A percentile compares a stretch with the other conserved stretches of the same genome.
phyloP scores from a whole-genome alignment of 129 eudicot genomes.

The Lonicera japonica region DNA sequence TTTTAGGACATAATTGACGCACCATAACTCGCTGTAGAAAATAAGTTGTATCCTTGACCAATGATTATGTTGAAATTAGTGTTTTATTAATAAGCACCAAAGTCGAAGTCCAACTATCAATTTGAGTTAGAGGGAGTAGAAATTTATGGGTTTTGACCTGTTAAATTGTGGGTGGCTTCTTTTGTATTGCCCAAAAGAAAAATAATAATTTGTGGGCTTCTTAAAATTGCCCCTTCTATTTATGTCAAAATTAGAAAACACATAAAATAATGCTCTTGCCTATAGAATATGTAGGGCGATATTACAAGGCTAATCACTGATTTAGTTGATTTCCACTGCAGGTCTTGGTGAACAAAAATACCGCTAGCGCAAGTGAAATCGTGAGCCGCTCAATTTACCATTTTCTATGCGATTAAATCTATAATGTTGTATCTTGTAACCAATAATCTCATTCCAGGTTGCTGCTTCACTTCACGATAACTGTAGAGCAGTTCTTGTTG shows the following conservation, averaged over 20 bases:
- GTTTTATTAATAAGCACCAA: too few species aligned
- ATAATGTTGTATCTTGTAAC: slow-evolving; percentile 13
- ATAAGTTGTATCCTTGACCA: too few species aligned
- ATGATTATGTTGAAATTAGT: too few species aligned
- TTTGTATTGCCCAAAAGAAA: too few species aligned
- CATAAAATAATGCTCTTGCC: too few species aligned
- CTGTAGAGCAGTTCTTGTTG: slow-evolving; percentile 92
- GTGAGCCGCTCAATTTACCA: slow-evolving; percentile 36
- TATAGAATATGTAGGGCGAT: background rate
- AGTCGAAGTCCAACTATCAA: background rate
- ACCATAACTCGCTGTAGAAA: too few species aligned
- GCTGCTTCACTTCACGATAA: slow-evolving; percentile 97
- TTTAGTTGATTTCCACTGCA: slow-evolving; percentile 25
- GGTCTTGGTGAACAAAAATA: slow-evolving; percentile 90
- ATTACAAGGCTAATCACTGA: background rate
- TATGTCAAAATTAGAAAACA: too few species aligned
- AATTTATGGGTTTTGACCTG: too few species aligned
- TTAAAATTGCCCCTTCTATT: too few species aligned
- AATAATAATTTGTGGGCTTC: too few species aligned
- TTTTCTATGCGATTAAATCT: background rate
- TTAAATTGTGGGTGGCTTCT: too few species aligned
- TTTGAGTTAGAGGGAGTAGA: background rate
- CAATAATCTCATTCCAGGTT: slow-evolving; percentile 45
- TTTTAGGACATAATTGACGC: too few species aligned
- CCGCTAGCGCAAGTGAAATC: slow-evolving; percentile 98